phyloP scores from a whole-genome alignment of 352 stramenopile genomes.

The Globisporangium sylvaticum region DNA sequence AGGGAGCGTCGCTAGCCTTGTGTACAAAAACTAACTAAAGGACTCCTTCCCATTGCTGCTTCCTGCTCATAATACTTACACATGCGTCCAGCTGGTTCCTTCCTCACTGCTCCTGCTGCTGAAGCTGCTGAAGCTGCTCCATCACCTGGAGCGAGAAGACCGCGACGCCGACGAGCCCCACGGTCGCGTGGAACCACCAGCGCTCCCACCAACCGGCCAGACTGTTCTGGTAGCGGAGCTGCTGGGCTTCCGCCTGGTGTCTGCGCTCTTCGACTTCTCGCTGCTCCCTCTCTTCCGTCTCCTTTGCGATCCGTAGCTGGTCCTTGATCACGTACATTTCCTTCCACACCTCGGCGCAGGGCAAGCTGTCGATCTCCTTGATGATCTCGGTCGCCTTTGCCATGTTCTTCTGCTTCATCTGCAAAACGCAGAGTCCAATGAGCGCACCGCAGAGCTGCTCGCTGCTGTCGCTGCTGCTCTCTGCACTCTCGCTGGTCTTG shows the following conservation, averaged over 20 bases:
- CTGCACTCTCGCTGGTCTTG: slow-evolving; percentile 3
- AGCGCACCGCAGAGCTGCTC: slow-evolving; percentile 43
- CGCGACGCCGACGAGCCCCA: slow-evolving; percentile 10
- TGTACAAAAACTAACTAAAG: background rate
- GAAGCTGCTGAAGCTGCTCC: slow-evolving; percentile 8
- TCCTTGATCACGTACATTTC: slow-evolving; percentile 42
- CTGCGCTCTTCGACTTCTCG: slow-evolving; percentile 3
- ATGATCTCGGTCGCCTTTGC: slow-evolving; percentile 30
- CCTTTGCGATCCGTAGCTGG: slow-evolving; percentile 23
- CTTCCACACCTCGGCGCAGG: slow-evolving; percentile 22
- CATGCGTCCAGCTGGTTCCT: background rate
- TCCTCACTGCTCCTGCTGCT: slow-evolving; percentile 5
- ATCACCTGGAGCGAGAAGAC: slow-evolving; percentile 14
- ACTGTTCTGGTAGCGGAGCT: slow-evolving; percentile 10
- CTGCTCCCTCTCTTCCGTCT: background rate
- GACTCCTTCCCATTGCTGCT: background rate
- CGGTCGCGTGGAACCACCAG: slow-evolving; percentile 19
- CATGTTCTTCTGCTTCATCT: slow-evolving; percentile 40
- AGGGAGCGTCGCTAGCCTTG: background rate
- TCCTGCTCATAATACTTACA: background rate
- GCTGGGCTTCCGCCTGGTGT: background rate
- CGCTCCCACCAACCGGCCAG: slow-evolving; percentile 15
- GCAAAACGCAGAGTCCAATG: slow-evolving; percentile 51
- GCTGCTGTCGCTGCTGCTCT: slow-evolving; percentile 2
- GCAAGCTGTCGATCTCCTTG: slow-evolving; percentile 38